Percentiles rank a stretch among this genome's conserved stretches.
phyloP scores from a whole-genome alignment of 805 yeast species.

The Suhomyces pyralidae region DNA sequence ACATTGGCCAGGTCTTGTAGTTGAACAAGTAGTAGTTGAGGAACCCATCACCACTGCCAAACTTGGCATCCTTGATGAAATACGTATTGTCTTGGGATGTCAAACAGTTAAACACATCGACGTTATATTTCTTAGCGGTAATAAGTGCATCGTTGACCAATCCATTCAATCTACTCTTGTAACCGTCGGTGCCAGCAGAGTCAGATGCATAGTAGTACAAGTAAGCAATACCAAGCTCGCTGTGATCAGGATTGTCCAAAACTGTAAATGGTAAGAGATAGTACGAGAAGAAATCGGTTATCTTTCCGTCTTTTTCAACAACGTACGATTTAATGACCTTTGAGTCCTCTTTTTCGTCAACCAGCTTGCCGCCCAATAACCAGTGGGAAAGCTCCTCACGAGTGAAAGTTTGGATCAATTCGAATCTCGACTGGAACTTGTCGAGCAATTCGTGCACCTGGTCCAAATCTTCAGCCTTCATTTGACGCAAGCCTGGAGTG shows the following conservation, averaged over 20 bases:
- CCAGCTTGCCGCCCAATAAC: slow-evolving; percentile 53
- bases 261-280: slow-evolving; percentile 87
- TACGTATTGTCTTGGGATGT: slow-evolving; percentile 86
- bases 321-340: slow-evolving; percentile 76
- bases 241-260: slow-evolving; percentile 58
- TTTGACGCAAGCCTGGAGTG: slow-evolving; percentile 53
- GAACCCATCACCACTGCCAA: slow-evolving; percentile 92
- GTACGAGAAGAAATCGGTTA: slow-evolving; percentile 88
- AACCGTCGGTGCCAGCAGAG: slow-evolving; percentile 41
- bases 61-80: slow-evolving; percentile 77
- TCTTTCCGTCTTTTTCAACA: slow-evolving; percentile 59
- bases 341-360: slow-evolving; percentile 19
- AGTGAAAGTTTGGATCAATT: slow-evolving; percentile 64
- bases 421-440: slow-evolving; percentile 66
- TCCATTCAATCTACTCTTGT: slow-evolving; percentile 57
- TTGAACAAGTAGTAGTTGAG: slow-evolving; percentile 90
- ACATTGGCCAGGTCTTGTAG: slow-evolving; percentile 75
- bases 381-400: slow-evolving; percentile 77
- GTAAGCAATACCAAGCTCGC: slow-evolving; percentile 80
- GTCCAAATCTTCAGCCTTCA: slow-evolving; percentile 60
- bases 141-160: slow-evolving; percentile 75
- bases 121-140: slow-evolving; percentile 60
- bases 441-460: slow-evolving; percentile 58
- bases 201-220: slow-evolving; percentile 86
- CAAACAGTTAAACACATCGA: slow-evolving; percentile 92